phyloP scores from a whole-genome alignment of 1,139 yeast genomes.

The Blastobotrys serpentis region DNA sequence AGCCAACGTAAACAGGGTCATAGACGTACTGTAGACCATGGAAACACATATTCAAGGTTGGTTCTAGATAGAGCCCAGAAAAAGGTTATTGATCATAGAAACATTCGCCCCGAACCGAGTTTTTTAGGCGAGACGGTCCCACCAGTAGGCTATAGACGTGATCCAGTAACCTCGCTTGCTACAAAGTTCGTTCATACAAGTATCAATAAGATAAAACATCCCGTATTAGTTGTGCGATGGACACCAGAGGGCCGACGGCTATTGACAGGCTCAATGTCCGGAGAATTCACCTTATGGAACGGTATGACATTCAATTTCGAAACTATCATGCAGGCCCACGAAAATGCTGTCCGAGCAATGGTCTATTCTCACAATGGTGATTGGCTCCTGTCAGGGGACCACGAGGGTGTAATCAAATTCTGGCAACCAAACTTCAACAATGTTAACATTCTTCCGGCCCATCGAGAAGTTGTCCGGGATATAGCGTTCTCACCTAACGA shows the following conservation, averaged over 20 bases:
- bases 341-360: constrained; percentile 76
- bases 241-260: constrained; percentile 94
- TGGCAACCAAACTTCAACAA: constrained; percentile 99
- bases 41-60: constrained; percentile 77
- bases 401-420: constrained; percentile 84
- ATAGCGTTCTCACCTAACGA: constrained; percentile 89
- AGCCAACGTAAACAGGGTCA: constrained; percentile 50
- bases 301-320: constrained; percentile 95
- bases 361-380: constrained; percentile 88
- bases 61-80: constrained; percentile 54
- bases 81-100: constrained; percentile 45
- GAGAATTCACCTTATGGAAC: constrained; percentile 97
- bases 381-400: constrained; percentile 93
- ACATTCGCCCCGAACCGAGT: constrained; percentile 73
- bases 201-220: constrained; percentile 87
- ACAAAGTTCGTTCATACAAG: constrained; percentile 88
- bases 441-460: constrained; percentile 75
- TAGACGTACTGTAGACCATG: constrained; percentile 86
- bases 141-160: constrained; percentile 57
- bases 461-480: constrained; percentile 80
- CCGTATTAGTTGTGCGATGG: constrained; percentile 89
- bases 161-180: constrained; percentile 52
- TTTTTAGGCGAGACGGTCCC: constrained; percentile 73
- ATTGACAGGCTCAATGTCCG: constrained; percentile 86
- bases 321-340: constrained; percentile 98